A percentile compares a stretch with the other conserved stretches of the same genome.
Conservation (phyloP, 352 stramenopile genomes). For the Phytophthora parvispora region DNA sequence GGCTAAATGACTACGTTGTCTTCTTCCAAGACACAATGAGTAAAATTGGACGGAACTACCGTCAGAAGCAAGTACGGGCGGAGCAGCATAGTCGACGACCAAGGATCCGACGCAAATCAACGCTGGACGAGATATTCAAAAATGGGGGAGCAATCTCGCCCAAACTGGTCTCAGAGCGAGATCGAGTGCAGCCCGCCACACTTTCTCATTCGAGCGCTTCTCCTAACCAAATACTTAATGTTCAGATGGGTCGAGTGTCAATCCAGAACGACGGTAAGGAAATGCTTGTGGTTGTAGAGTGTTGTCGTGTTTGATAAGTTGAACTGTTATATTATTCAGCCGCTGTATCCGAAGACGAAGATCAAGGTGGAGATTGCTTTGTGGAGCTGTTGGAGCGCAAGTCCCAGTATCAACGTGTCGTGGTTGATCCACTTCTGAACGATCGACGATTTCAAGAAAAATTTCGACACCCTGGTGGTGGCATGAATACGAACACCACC, state of each 20-base stretch:
- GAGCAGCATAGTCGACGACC: conserved; percentile 32
- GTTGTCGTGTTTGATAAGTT: background rate
- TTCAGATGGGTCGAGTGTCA: conserved; percentile 44
- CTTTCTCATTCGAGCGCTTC: conserved; percentile 16
- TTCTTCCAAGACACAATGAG: conserved; percentile 82
- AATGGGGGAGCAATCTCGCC: conserved; percentile 5
- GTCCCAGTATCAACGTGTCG: conserved; percentile 57
- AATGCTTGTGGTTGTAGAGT: background rate
- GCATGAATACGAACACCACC: conserved; percentile 26
- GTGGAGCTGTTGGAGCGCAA: conserved; percentile 69
- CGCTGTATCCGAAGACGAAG: conserved; percentile 33
- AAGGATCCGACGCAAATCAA: conserved; percentile 39
- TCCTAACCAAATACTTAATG: conserved; percentile 33
- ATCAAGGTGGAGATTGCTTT: conserved; percentile 51
- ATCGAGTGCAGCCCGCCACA: conserved; percentile 11
- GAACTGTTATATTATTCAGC: background rate
- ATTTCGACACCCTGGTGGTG: conserved; percentile 43
- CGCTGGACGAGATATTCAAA: conserved; percentile 36
- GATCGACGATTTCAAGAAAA: conserved; percentile 74
- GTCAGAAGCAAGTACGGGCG: conserved; percentile 45
- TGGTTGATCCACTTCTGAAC: conserved; percentile 64
- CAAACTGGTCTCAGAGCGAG: conserved; percentile 14
- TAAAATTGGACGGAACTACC: conserved; percentile 60
- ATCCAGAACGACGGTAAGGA: conserved; percentile 33
- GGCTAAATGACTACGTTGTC: conserved; percentile 73